Evolutionary conservation across 495 filamentous ascomycete genomes (phyloP), one percentile per base, ranked within the genome.

Genomic region (Sphaerosporella brunnea): DNA sequence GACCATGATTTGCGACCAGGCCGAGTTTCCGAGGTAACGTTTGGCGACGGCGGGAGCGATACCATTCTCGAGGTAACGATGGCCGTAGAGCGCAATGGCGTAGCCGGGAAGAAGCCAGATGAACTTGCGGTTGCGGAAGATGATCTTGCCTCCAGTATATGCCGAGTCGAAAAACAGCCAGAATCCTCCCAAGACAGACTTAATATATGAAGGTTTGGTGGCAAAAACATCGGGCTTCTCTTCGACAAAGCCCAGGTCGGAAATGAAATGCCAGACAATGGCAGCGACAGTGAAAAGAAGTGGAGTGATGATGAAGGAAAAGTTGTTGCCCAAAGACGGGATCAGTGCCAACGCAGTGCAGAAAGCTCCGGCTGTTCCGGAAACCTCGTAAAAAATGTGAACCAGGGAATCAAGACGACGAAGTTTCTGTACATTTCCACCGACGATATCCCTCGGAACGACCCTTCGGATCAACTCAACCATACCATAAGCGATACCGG

Each of bases 401-500:
- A 66, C 67, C 24, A 65, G 43, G 16, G 63, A 63, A 51, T 70
- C 68, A 55, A 69, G 58, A 23, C 59, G 60, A 11, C 64, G 53
- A n/a, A 70, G 53, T 47, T 68, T 70, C 15, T 61, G 55, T 23
- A 70, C 51, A 45, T 69, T 49, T 18, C 68, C 68, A 15, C 66
- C 68, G 4, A 67, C 66, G 36, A 70, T 66, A 23, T 69, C 66
- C 5, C 66, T 55, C 1, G 67, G 66, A n/a, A 70, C 68, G 13
- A 69, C 62, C 11, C 65, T 51, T 9, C 67, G 64, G 28, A 70
- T 68, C 37, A 69, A 55, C 49, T 70, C 68, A 13, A 70, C 66
- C 68, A 70, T 70, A 20, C 68, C 65, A 24, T 67, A 66, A 1
- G 47, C 55, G n/a, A 61, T 47, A 13, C 55, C 55, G 11, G 58